Percentiles rank a stretch among this genome's conserved stretches.
Conservation (phyloP, 352 stramenopile genomes). For the Globisporangium nagaii region DNA sequence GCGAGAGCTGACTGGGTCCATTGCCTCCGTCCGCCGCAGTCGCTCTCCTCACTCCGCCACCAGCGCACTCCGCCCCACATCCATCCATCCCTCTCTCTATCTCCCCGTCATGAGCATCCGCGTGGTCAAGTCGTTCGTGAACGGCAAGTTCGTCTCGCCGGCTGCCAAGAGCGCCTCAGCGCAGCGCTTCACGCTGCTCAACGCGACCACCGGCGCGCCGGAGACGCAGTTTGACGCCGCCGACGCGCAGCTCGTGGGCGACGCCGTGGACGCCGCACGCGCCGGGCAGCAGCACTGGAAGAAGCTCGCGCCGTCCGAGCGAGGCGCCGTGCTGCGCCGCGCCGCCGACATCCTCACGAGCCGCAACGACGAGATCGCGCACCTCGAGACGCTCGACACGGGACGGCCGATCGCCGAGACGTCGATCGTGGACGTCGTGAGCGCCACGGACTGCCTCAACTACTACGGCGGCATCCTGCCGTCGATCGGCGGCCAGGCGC, state of each 20-base stretch:
- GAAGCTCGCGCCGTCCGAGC: constrained; percentile 47
- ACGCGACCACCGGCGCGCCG: constrained; percentile 36
- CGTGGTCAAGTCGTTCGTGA: constrained; percentile 64
- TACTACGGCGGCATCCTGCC: constrained; percentile 68
- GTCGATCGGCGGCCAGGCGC: constrained; percentile 62
- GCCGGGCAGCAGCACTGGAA: constrained; percentile 63
- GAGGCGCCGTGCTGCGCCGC: constrained; percentile 56
- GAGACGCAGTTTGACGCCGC: constrained; percentile 52
- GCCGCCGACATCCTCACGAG: constrained; percentile 54
- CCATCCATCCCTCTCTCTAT: neutral
- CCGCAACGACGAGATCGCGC: constrained; percentile 59
- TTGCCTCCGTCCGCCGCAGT: too few species aligned
- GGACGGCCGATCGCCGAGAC: constrained; percentile 75
- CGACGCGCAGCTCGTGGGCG: constrained; percentile 38
- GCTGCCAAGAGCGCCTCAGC: constrained; percentile 2
- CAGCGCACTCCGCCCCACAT: neutral
- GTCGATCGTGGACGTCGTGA: constrained; percentile 56
- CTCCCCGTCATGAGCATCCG: constrained; percentile 1
- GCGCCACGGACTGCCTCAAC: constrained; percentile 70
- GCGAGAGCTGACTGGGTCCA: too few species aligned
- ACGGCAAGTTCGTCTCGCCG: constrained; percentile 49
- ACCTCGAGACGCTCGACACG: constrained; percentile 74
- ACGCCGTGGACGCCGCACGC: constrained; percentile 35
- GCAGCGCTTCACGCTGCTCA: constrained; percentile 47
- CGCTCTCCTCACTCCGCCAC: neutral